These are phyloP conservation scores for Euryodendron excelsum DNA, from an alignment of 148 eudicot species.

Conservation along the genomic window DNA sequence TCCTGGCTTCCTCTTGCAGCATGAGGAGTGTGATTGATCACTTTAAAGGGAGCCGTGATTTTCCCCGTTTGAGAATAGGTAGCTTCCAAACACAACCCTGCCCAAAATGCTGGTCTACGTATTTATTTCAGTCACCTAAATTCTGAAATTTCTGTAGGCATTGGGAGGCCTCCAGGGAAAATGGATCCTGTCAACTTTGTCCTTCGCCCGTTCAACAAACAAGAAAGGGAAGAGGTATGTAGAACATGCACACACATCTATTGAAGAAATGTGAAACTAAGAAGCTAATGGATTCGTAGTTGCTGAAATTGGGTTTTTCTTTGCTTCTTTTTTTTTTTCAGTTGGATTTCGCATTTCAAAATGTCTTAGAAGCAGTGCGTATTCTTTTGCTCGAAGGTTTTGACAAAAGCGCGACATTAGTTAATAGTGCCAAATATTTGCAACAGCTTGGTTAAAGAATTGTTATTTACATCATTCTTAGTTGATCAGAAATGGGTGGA, in stretches of 20 bases:
- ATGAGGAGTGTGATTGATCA: slow-evolving; percentile 88
- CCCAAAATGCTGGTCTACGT: not conserved
- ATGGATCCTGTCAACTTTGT: slow-evolving; percentile 78
- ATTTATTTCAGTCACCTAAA: not conserved
- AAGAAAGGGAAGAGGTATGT: slow-evolving; percentile 81
- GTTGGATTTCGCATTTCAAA: slow-evolving; percentile 82
- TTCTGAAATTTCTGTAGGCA: slow-evolving; percentile 44
- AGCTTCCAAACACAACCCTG: slow-evolving; percentile 13
- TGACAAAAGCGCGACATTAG: slow-evolving; percentile 79
- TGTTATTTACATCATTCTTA: not conserved
- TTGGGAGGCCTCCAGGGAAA: slow-evolving; percentile 97
- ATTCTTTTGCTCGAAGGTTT: slow-evolving; percentile 75
- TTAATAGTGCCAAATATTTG: slow-evolving; percentile 54
- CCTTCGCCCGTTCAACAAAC: slow-evolving; percentile 65
- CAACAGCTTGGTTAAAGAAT: slow-evolving; percentile 37
- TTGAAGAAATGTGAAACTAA: not conserved
- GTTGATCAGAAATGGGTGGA: not conserved
- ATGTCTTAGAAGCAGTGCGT: slow-evolving; percentile 75
- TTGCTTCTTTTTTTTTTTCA: slow-evolving; percentile 21
- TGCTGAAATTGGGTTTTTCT: not conserved
- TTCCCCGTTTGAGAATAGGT: slow-evolving; percentile 95
- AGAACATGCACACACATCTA: not conserved
- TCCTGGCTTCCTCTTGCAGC: slow-evolving; percentile 37
- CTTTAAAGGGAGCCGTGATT: slow-evolving; percentile 81
- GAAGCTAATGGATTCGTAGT: not conserved